phyloP scores from a whole-genome alignment of 768 basidiomycete species.

The Rhizopogon roseolus region DNA sequence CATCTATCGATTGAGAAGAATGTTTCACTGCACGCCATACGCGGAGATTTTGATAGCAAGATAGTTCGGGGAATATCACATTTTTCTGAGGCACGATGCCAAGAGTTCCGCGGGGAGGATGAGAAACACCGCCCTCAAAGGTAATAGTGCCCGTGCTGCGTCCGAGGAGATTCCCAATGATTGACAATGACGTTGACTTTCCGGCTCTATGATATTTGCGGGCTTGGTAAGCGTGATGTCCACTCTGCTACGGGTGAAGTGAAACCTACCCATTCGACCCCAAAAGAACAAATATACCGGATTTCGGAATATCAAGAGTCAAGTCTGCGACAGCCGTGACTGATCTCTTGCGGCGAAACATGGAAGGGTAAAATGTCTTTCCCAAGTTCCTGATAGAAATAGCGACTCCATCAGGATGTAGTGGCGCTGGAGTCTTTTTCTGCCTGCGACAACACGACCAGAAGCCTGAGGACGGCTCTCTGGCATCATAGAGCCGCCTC shows the following conservation, averaged over 20 bases:
- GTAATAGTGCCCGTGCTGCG: conserved; percentile 54
- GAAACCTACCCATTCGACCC: conserved; percentile 61
- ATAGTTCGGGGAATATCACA: conserved; percentile 72
- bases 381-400: conserved; percentile 58
- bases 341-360: conserved; percentile 37
- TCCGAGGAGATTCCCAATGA: conserved; percentile 59
- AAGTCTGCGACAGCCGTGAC: conserved; percentile 66
- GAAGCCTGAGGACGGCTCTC: conserved; percentile 26
- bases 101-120: conserved; percentile 58
- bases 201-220: conserved; percentile 48
- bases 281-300: conserved; percentile 72
- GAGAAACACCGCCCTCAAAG: conserved; percentile 46
- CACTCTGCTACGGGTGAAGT: not conserved
- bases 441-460: conserved; percentile 17
- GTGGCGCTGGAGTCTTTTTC: conserved; percentile 14
- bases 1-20: conserved; percentile 34
- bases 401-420: conserved; percentile 38
- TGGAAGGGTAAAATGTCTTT: conserved; percentile 52
- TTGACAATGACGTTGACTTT: conserved; percentile 68
- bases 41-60: conserved; percentile 66
- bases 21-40: conserved; percentile 74
- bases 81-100: conserved; percentile 85
- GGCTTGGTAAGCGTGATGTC: not conserved
- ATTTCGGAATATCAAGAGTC: conserved; percentile 62
- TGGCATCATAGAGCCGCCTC: conserved; percentile 55